Conservation (phyloP, 2,329 filamentous ascomycete species). For the Nigrospora oryzae region DNA sequence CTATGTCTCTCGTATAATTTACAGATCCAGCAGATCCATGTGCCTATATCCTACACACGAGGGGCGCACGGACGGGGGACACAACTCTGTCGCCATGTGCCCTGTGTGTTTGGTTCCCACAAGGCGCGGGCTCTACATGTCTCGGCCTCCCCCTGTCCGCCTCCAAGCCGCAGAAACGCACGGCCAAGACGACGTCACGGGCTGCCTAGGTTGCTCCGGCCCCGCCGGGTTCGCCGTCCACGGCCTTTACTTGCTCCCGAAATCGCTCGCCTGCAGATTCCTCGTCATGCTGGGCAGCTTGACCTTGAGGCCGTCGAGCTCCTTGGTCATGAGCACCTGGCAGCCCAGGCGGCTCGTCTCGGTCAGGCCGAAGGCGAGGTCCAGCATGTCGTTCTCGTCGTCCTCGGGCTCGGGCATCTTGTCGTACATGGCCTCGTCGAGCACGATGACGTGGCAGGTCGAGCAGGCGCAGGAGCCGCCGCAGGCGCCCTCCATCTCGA, state of each 20-base stretch:
- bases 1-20: too few species aligned
- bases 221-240: not conserved
- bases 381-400: constrained; percentile 84
- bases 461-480: constrained; percentile 91
- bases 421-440: constrained; percentile 65
- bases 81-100: too few species aligned
- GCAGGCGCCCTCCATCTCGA: constrained; percentile 98
- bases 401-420: constrained; percentile 71
- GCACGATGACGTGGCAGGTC: constrained; percentile 84
- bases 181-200: too few species aligned
- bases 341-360: constrained; percentile 80
- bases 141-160: too few species aligned
- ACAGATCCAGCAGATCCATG: too few species aligned
- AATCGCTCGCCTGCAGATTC: constrained; percentile 93
- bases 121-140: too few species aligned
- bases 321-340: constrained; percentile 86
- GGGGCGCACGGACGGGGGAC: too few species aligned
- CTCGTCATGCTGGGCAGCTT: constrained; percentile 87
- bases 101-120: too few species aligned
- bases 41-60: too few species aligned
- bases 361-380: constrained; percentile 81
- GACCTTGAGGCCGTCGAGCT: constrained; percentile 79
- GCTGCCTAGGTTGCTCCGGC: too few species aligned
- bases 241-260: constrained; percentile 28
- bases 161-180: too few species aligned